These are phyloP conservation scores for Elaeis oleifera DNA, from an alignment of 202 grass and related monocot species.

Conservation along the genomic window DNA sequence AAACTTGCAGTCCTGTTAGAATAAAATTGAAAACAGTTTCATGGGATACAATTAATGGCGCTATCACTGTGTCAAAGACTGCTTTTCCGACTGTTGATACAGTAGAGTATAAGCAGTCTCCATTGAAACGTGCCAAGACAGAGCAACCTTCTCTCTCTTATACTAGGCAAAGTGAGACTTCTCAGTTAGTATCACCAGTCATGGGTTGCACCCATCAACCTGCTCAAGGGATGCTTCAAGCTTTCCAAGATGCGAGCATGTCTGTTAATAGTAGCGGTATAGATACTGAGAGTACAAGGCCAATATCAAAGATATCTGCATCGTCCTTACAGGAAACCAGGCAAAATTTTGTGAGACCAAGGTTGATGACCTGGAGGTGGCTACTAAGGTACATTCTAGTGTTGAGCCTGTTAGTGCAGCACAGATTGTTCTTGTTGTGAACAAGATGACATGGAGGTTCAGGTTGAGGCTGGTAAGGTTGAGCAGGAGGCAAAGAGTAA, in stretches of 20 bases:
- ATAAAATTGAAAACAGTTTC: conserved; percentile 19
- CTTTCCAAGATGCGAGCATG: conserved; percentile 19
- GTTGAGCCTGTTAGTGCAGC: no score
- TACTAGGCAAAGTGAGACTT: conserved; percentile 21
- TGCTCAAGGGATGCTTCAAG: conserved; percentile 26
- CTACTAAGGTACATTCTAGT: no score
- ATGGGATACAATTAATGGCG: conserved; percentile 28
- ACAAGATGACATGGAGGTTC: conserved; percentile 23
- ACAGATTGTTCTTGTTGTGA: not conserved
- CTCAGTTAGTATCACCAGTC: conserved; percentile 21
- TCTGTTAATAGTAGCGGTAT: no score
- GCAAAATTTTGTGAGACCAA: no score
- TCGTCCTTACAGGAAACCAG: no score
- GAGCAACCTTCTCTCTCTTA: conserved; percentile 22
- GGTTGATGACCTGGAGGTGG: no score
- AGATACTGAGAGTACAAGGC: no score
- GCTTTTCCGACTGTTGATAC: conserved; percentile 34
- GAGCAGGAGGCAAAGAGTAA: conserved; percentile 20
- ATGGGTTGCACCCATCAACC: conserved; percentile 16
- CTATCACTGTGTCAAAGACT: conserved; percentile 33
- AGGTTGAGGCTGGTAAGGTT: conserved; percentile 13
- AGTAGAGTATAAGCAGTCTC: conserved; percentile 33
- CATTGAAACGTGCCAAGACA: conserved; percentile 36
- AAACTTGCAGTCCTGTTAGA: conserved; percentile 26
- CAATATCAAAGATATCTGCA: no score